Evolutionary conservation across 495 filamentous ascomycete genomes (phyloP), one percentile per base, ranked within the genome.

Genomic region (Clohesyomyces aquaticus): DNA sequence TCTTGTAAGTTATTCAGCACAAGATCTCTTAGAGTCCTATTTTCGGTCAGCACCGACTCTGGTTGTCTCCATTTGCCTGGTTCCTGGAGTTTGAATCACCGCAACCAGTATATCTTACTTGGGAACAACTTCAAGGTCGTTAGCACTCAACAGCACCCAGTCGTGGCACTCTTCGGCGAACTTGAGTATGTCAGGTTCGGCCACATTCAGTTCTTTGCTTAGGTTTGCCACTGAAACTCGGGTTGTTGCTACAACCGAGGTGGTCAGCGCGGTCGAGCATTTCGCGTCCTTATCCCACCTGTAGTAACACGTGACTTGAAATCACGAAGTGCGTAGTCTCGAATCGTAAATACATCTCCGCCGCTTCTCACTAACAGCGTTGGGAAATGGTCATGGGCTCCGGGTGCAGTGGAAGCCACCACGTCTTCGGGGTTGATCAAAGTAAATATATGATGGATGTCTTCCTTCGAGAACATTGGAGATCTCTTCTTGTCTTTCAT

Each of bases 211-310:
- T 18, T 49, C 45, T 9, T 58, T 46, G 21, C 35, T 29, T 3
- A 69, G 23, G 18, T 23, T 48, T 4, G 62, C 14, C 21, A 69
- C 42, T 18, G 61, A 42, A 11, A 62, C 11, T 47, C 61, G 47
- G 18, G 55, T 22, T 19, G 52, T 52, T n/a, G 35, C 61, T 65
- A 12, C 18, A 8, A 18, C 8, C 14, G n/a, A 47, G 8, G 32
- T 47, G 4, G 43, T n/a, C 16, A 47, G 16, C 18, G 43, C n/a
- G 43, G 4, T 18, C 8, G 43, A 18, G 8, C 4, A 8, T 8
- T 8, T 47, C 18, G 8, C 8, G 4, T 47, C 18, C n/a, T 8
- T 6, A n/a, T 10, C 54, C 12, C 27, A 57, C 54, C 38, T n/a
- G 35, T 46, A 21, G 2, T 47, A 1, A 47, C 49, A 21, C 29